Evolutionary conservation across 371 early-diverging fungal species (phyloP), one percentile per base, ranked within the genome.

Genomic region (Mortierella sp.): DNA sequence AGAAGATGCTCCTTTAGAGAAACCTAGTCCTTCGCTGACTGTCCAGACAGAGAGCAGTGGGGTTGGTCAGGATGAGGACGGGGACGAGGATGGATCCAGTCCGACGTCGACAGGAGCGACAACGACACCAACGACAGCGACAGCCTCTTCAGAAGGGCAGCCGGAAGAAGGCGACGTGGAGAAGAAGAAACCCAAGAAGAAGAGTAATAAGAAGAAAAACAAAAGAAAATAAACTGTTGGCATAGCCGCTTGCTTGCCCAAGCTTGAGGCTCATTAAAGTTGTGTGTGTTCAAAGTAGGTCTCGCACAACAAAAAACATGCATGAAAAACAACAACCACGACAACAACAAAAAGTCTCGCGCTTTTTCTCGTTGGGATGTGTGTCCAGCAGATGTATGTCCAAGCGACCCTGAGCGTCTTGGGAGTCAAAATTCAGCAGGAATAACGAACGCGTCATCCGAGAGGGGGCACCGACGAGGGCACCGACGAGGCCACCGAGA

Each of bases 161-260:
- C 21, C 44, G 10, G 31, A 31, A 46, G 72, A 16, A 19, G 43
- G 50, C 50, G 73, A 72, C 3, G 14, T 34, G 43, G 80, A 83
- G 46, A 83, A 76, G 72, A 83, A 83, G 76, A 83, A 77, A 77
- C 61, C 71, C 34, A 83, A 83, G 57, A 79, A 77, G 73, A 75
- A 70, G 75, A 70, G 19, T 64, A 82, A 82, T 71, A 79, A 80
- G 72, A 83, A 75, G 72, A 70, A 75, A 14, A 79, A 75, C 34
- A 82, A 79, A 72, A 77, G 72, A 40, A 79, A 76, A 50, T 82
- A 71, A 69, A 37, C 21, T 8, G 8, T 10, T 26, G 40, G 59
- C 8, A 53, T 31, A n/a, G 5, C 8, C 51, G 53, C 5, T 11
- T 51, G 13, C 19, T 14, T 31, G 11, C 11, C 14, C 14, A 4